Evolutionary conservation across 177 flowering plant genomes (phyloP).

Genomic region (Vitis hybrid): DNA sequence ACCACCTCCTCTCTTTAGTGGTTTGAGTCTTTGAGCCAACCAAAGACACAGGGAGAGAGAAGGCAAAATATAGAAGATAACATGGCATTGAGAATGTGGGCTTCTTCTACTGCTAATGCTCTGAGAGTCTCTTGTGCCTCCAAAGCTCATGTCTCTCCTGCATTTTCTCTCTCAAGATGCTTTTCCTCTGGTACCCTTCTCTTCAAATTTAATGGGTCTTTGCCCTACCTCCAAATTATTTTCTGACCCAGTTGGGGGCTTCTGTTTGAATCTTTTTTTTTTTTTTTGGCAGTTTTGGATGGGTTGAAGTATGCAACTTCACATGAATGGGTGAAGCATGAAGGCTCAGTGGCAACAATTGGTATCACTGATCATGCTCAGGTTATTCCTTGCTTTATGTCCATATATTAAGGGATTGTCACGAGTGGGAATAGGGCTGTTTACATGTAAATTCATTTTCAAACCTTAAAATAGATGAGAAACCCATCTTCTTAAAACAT

Average conservation of each 20-base stretch:
- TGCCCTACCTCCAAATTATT: neutral
- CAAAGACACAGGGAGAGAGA: slow-evolving; percentile 5
- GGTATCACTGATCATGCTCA: slow-evolving; percentile 99
- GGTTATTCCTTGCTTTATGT: slow-evolving; percentile 33
- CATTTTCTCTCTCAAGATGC: slow-evolving; percentile 72
- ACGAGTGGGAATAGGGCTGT: no score
- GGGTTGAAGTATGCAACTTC: slow-evolving; percentile 85
- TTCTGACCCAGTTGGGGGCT: neutral
- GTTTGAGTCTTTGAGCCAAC: slow-evolving; percentile 1
- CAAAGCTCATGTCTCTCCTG: slow-evolving; percentile 38
- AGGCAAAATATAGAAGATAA: slow-evolving; percentile 2
- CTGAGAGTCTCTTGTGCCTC: slow-evolving; percentile 59
- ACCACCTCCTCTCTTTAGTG: neutral
- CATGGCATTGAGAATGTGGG: slow-evolving; percentile 96
- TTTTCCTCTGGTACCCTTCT: slow-evolving; percentile 73
- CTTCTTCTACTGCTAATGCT: slow-evolving; percentile 93
- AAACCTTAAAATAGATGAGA: neutral
- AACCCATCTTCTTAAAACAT: no score
- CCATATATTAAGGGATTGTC: neutral
- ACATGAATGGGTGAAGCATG: slow-evolving; percentile 99
- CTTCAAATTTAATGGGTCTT: neutral
- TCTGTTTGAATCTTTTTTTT: neutral
- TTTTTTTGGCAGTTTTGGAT: slow-evolving; percentile 65
- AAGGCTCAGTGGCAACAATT: slow-evolving; percentile 83
- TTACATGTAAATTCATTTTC: neutral